Evolutionary conservation across 495 filamentous ascomycete genomes (phyloP), one percentile per base, ranked within the genome.

Genomic region (Pseudomonodictys pantanalensis): DNA sequence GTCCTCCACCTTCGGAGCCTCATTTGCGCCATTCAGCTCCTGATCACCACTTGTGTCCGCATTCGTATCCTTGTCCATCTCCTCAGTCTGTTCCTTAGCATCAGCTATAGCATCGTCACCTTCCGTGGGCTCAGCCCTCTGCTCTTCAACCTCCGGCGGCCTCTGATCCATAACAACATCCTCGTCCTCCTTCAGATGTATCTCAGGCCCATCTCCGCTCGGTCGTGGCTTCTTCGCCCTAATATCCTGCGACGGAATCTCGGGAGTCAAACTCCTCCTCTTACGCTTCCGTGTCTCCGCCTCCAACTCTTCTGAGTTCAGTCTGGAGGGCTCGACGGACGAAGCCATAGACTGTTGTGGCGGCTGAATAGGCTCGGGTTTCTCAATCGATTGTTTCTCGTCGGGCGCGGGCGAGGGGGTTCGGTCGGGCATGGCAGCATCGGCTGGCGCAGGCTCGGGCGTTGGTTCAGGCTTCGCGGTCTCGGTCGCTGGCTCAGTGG

Each of bases 261-360:
- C 62, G 7, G 68, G 56, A 11, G 72, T 68, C 5, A 56, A 28
- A 46, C 72, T 75, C 15, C 71, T 53, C 35, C 72, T 61, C 65
- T 75, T 75, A 17, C 72, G 56, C 70, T 73, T 73, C 49, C 60
- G 51, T 18, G 42, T 73, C 25, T 75, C 72, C 22, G 72, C 68
- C 33, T 62, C 64, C 17, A 60, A 23, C 45, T 66, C 65, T 33
- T 67, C 65, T 1, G 65, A 43, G 41, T 60, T 60, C 17, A 67
- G 29, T 5, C 60, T 56, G 1, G 60, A 64, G 10, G 26, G 30
- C 15, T 64, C 65, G 11, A 48, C 45, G 2, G 60, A 54, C 0
- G 55, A 4, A 2, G 29, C 25, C 11, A 25, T 25, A 0, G 44
- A 53, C 11, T 30, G 35, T 35, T 60, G 55, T 10, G 26, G 20